Percentiles rank a stretch among this genome's conserved stretches.
Conservation (phyloP, 345 rosid genomes). For the Chamaenerion angustifolium region DNA sequence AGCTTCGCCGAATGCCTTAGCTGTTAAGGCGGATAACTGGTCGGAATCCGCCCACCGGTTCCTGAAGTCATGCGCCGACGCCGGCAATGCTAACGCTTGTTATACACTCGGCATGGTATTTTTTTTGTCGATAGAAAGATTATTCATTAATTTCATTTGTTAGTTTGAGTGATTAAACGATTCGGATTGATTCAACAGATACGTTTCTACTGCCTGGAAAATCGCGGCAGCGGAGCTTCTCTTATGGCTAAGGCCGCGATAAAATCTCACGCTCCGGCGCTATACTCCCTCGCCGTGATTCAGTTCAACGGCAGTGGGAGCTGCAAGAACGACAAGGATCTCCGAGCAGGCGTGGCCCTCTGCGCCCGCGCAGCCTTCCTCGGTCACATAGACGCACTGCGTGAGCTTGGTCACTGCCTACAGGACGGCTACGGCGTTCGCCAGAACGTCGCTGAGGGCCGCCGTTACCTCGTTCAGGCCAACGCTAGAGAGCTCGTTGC, state of each 20-base stretch:
- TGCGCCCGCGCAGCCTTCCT: constrained; percentile 89
- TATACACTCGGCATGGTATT: constrained; percentile 96
- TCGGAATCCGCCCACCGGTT: constrained; percentile 76
- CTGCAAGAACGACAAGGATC: constrained; percentile 78
- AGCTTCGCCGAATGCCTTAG: constrained; percentile 43
- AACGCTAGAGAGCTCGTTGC: constrained; percentile 82
- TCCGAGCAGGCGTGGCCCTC: constrained; percentile 81
- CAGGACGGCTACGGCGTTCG: constrained; percentile 97
- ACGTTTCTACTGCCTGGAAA: constrained; percentile 78
- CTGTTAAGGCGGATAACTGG: constrained; percentile 59
- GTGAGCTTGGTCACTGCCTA: constrained; percentile 96
- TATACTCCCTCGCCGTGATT: constrained; percentile 75
- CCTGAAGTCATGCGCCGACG: constrained; percentile 59
- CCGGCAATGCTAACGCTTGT: constrained; percentile 85
- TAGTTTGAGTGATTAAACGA: neutral
- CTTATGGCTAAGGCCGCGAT: constrained; percentile 95
- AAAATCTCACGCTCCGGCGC: constrained; percentile 67
- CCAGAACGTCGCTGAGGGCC: constrained; percentile 67
- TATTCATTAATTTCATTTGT: no score
- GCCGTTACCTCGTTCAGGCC: constrained; percentile 87
- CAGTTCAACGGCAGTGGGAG: constrained; percentile 99
- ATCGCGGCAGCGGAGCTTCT: constrained; percentile 76
- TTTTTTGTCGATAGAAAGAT: neutral
- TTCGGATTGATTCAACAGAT: constrained; percentile 28
- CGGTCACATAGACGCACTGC: constrained; percentile 81